Evolutionary conservation across 2,329 filamentous ascomycete genomes (phyloP).

Genomic region (Aspergillus fumigatus): DNA sequence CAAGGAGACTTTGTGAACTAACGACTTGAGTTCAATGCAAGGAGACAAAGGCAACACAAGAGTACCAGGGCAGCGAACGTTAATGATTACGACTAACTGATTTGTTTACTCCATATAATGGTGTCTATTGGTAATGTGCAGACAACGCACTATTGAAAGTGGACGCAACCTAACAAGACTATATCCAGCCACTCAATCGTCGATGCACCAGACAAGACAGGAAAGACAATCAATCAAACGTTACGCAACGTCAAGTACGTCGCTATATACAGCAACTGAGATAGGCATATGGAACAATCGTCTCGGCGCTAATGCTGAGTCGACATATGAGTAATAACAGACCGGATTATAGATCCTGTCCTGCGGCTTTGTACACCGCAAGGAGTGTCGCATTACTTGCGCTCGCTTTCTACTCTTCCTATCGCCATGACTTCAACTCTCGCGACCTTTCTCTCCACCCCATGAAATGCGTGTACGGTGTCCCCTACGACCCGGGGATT

Average conservation of each 20-base stretch:
- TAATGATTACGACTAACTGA: too few relatives aligned
- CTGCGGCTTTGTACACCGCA: neutral
- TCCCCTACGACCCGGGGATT: slow-evolving; percentile 2
- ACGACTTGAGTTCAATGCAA: too few relatives aligned
- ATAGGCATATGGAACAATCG: neutral
- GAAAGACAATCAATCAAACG: neutral
- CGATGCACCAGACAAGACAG: neutral
- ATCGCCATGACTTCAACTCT: slow-evolving; percentile 3
- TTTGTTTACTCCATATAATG: too few relatives aligned
- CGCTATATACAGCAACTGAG: neutral
- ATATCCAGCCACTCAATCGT: neutral
- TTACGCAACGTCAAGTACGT: neutral
- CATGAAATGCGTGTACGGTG: slow-evolving; percentile 36
- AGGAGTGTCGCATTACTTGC: neutral
- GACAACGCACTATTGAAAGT: neutral
- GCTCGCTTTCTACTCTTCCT: neutral
- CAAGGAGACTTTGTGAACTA: too few relatives aligned
- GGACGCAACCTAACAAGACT: neutral
- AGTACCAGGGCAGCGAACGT: too few relatives aligned
- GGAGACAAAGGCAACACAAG: too few relatives aligned
- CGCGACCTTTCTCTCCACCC: slow-evolving; percentile 39
- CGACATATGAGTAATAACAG: neutral
- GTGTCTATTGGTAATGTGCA: too few relatives aligned
- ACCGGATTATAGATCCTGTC: neutral
- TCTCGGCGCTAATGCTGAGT: neutral